Conservation (phyloP, 2,329 filamentous ascomycete species). For the Cladosporium sp. region DNA sequence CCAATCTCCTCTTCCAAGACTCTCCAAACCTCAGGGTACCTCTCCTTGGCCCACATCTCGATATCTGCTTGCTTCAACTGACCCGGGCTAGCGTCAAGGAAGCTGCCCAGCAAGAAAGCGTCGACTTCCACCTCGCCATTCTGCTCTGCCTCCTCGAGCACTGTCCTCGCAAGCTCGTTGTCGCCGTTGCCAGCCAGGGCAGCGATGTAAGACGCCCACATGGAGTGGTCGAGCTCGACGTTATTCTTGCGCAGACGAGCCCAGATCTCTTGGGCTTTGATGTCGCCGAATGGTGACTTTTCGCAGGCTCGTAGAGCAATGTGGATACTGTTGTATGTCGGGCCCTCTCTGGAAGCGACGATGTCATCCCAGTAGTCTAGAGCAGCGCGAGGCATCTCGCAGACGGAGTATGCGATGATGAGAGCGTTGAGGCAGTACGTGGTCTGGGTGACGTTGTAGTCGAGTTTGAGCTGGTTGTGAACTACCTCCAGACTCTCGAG, state of each 20-base stretch:
- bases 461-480: slow-evolving; percentile 93
- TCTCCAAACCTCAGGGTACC: slow-evolving; percentile 69
- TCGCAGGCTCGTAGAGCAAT: slow-evolving; percentile 81
- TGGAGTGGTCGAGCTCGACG: slow-evolving; percentile 69
- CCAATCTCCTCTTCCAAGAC: slow-evolving; percentile 58
- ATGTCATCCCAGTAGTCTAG: slow-evolving; percentile 84
- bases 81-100: slow-evolving; percentile 72
- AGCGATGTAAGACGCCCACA: slow-evolving; percentile 76
- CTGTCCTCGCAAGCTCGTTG: slow-evolving; percentile 64
- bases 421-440: slow-evolving; percentile 79
- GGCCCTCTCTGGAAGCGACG: slow-evolving; percentile 78
- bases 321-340: slow-evolving; percentile 75
- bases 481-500: slow-evolving; percentile 68
- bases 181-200: slow-evolving; percentile 73
- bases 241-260: slow-evolving; percentile 70
- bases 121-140: slow-evolving; percentile 69
- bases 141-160: slow-evolving; percentile 66
- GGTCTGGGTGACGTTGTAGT: slow-evolving; percentile 73
- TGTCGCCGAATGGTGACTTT: slow-evolving; percentile 50
- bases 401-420: slow-evolving; percentile 80
- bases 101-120: slow-evolving; percentile 71
- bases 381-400: slow-evolving; percentile 64
- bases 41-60: slow-evolving; percentile 69
- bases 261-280: slow-evolving; percentile 63
- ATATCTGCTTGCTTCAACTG: slow-evolving; percentile 63